Conservation (phyloP, 495 filamentous ascomycete species). For the Hypoxylon trugodes region DNA sequence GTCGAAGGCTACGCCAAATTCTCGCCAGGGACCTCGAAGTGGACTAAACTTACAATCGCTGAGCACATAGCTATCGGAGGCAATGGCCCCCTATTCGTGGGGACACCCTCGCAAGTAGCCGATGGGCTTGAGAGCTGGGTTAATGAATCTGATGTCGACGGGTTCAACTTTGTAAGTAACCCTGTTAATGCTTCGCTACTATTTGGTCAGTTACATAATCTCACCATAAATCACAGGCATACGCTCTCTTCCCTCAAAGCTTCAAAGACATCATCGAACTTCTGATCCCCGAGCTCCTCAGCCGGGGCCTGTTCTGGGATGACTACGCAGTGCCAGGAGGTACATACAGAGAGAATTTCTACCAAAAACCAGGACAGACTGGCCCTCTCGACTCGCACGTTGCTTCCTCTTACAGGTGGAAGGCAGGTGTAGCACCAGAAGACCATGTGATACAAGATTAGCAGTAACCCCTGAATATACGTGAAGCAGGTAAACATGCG, state of each 20-base stretch:
- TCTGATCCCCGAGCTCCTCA: constrained; percentile 63
- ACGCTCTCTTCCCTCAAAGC: constrained; percentile 66
- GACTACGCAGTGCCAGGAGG: constrained; percentile 57
- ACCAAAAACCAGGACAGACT: constrained; percentile 43
- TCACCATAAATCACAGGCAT: constrained; percentile 50
- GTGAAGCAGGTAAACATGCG: background rate
- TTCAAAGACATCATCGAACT: constrained; percentile 67
- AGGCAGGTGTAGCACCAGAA: constrained; percentile 43
- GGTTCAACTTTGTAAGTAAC: constrained; percentile 62
- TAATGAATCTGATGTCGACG: constrained; percentile 65
- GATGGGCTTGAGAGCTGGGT: constrained; percentile 66
- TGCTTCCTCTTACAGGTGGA: constrained; percentile 48
- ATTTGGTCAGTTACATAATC: background rate
- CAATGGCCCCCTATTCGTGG: constrained; percentile 60
- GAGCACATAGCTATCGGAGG: constrained; percentile 68
- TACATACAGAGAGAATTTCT: constrained; percentile 57
- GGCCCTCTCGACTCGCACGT: constrained; percentile 45
- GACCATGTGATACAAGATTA: constrained; percentile 45
- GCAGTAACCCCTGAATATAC: background rate
- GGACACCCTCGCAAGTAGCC: constrained; percentile 62
- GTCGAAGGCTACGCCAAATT: constrained; percentile 53
- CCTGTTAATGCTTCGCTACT: background rate
- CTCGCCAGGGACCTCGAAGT: constrained; percentile 58
- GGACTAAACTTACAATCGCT: constrained; percentile 69
- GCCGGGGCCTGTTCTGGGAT: constrained; percentile 59